Evolutionary conservation across 805 yeast genomes (phyloP), one percentile per base, ranked within the genome.

Genomic region (Wickerhamomyces chambardii): DNA sequence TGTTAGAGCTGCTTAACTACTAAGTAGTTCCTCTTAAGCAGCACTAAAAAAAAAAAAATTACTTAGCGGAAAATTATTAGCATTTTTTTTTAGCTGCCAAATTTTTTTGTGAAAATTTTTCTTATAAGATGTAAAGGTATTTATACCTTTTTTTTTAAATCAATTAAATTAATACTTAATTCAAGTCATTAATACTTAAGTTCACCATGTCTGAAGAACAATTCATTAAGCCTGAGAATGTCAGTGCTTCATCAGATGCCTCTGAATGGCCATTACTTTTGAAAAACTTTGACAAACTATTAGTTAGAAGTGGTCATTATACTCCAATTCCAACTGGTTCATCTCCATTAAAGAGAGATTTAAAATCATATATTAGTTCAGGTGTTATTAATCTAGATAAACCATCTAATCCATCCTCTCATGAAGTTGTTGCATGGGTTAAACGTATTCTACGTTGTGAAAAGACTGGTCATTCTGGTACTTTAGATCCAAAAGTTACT

Each of bases 341-440:
- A 58, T 77, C 95, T 36, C 98, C 98, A 42, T 73, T 84, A 58
- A 87, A 86, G 65, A 81, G 98, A 71, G 97, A 87, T 62, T 68
- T 92, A 50, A 84, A 84, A 63, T 72, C 84, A 25, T 92, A 92
- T 61, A 70, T 92, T 51, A 76, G 92, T 33, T 80, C 95, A 6
- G 98, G 98, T 72, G 95, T 92, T 35, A 90, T 92, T 58, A 92
- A 92, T 68, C 73, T 92, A 51, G 98, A 92, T 68, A 92, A 92
- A 59, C 98, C 98, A 48, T 84, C 96, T 19, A 92, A 92, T 63
- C 98, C 98, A 48, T 85, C 96, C 30, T 86, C 96, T 36, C 98
- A 92, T 66, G 98, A 92, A 70, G 98, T 92, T 57, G 98, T 92
- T 53, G 98, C 98, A 17, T 92, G 98, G 98, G 78, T 92, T 55